Base-by-base conservation (phyloP, 805 yeast species). In the Saccharomycopsis capsularis region DNA sequence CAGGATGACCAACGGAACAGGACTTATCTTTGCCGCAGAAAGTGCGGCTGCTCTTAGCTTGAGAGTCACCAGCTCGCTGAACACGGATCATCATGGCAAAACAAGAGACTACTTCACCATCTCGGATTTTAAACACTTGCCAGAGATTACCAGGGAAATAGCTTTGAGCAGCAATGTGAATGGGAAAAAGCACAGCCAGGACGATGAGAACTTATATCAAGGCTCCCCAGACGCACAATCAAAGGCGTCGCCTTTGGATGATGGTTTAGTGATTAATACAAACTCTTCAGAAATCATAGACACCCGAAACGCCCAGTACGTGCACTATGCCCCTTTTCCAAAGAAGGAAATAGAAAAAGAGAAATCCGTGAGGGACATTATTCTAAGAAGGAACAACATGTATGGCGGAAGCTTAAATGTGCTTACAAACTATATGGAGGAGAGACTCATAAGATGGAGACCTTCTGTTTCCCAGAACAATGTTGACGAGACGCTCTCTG, bases 381-480 rank as follows among this genome's bases (percentile, higher is more conserved):
- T 52, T 3, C 19, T 52, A 7, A 29, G 48, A 25, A 44, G 42
- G n/a, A 48, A 48, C 27, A n/a, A 30, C 16, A 9, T 52, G 3
- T 46, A 49, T 46, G 55, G 55, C 15, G 43, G 27, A 16, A 49
- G 37, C 25, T 35, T 42, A 3, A 38, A 51, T 27, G 18, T 23
- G 3, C 30, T 53, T 6, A 43, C 30, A 9, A 44, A 40, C 37
- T 48, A 37, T 30, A 62, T 63, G 66, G 68, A 65, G 46, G 65
- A 63, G 19, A 46, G 65, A 25, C 52, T 66, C 23, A 48, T 63
- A 6, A 53, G 67, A 24, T 65, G 62, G 62, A 56, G 65, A 43
- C 63, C 68, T 11, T 42, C 63, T 1, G 42, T 48, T 16, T 48
- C 58, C 24, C 59, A 59, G 13, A 44, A 57, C 27, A 57, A 46